Evolutionary conservation across 208 protist species (phyloP), one percentile per base, ranked within the genome.

Genomic region (Vickermania ingenoplastis): DNA sequence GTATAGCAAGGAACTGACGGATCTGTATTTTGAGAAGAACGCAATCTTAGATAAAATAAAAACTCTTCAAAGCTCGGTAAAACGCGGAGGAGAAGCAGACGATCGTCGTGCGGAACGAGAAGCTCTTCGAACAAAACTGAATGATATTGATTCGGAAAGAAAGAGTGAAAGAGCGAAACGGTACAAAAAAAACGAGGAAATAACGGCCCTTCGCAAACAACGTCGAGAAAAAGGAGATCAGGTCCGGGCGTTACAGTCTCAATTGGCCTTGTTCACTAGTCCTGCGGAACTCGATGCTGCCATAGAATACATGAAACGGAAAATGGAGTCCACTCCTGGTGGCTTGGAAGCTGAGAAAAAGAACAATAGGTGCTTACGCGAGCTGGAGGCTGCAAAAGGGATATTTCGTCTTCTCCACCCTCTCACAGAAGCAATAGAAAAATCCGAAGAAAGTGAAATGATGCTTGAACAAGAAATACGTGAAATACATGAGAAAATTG

Each of bases 281-380:
- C 24, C 80, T 0, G 72, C 76, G 17, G 86, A 94, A 26, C 80
- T 94, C 27, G 86, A 94, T 53, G 65, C 71, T 31, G 83, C 78
- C 21, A 87, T 87, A 24, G 65, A 67, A 7, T 78, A 81, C 36
- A 31, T 94, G 27, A 87, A 79, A 59, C 51, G 67, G 28, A 82
- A 82, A 57, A 91, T 94, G 86, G 86, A 94, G 61, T 87, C 71
- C 30, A 81, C 79, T 62, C 66, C 79, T 41, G 86, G 86, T 27
- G 81, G 81, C 22, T 71, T 89, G 11, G 41, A 21, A 0, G 78
- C 73, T 2, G 85, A 92, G 65, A 72, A 72, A 55, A 71, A 73
- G 50, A 75, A 73, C 14, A 52, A 83, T 48, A 69, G 65, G 51
- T 72, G 74, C 17, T 56, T 92, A 0, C 59, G 71, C 25, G 71